A percentile compares a stretch with the other conserved stretches of the same genome.
These are phyloP conservation scores for Ustilago bromivora DNA, from an alignment of 1,284 basidiomycete species.

Conservation along the genomic window DNA sequence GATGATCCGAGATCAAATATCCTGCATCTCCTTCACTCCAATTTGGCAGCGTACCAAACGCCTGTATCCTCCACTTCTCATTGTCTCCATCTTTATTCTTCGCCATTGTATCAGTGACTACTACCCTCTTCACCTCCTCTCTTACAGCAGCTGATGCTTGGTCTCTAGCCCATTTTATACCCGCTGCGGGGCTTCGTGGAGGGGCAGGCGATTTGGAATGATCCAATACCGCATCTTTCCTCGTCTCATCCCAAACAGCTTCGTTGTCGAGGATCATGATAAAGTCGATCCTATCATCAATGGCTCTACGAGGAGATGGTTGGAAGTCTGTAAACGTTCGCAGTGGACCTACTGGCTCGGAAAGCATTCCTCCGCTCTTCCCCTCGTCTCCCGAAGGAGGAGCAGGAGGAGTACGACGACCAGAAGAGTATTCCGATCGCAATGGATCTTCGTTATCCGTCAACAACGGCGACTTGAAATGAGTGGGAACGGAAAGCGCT, in stretches of 20 bases:
- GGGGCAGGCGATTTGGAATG: conserved; percentile 25
- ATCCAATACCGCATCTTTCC: conserved; percentile 21
- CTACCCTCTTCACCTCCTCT: background rate
- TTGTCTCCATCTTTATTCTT: background rate
- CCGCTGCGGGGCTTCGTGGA: background rate
- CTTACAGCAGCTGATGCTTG: background rate
- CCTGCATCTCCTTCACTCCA: conserved; percentile 60
- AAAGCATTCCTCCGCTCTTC: conserved; percentile 21
- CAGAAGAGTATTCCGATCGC: conserved; percentile 26
- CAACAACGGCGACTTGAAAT: conserved; percentile 28
- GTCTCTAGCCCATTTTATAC: conserved; percentile 3
- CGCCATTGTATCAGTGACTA: background rate
- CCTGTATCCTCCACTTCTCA: conserved; percentile 38
- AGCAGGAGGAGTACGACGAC: conserved; percentile 5
- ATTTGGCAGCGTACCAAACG: conserved; percentile 45
- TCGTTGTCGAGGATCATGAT: conserved; percentile 48
- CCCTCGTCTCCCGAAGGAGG: background rate
- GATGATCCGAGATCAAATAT: conserved; percentile 53
- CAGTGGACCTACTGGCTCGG: conserved; percentile 32
- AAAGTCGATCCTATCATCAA: conserved; percentile 54
- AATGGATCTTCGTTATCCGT: conserved; percentile 42
- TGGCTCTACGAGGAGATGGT: conserved; percentile 30
- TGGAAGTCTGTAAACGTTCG: conserved; percentile 54
- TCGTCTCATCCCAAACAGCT: conserved; percentile 38
- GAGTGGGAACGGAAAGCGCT: conserved; percentile 42